Conservation (phyloP, 176 grass and related monocot genomes). For the Oryza glumipatula region DNA sequence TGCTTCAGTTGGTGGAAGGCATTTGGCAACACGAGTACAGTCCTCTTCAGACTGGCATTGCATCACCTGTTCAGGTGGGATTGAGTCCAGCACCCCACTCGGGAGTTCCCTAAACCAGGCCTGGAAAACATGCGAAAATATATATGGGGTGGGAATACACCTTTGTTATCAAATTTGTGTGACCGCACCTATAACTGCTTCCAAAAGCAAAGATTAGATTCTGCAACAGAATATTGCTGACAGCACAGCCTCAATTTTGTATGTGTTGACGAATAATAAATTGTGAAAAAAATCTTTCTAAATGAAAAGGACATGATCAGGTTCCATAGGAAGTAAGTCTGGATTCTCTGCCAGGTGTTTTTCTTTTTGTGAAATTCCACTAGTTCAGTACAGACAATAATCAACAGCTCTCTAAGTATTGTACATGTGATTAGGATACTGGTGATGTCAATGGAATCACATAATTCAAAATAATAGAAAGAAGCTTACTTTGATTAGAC, state of each 20-base stretch:
- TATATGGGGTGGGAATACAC: conserved; percentile 5
- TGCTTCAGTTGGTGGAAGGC: conserved; percentile 60
- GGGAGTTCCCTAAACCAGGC: conserved; percentile 92
- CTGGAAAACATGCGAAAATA: conserved; percentile 40
- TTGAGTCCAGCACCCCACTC: conserved; percentile 60
- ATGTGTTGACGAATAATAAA: conserved; percentile 10
- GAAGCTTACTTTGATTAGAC: conserved; percentile 74
- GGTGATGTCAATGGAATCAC: neutral
- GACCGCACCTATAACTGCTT: neutral
- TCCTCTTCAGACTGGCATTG: conserved; percentile 83
- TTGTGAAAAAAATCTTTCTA: conserved; percentile 20
- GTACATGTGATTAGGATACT: conserved; percentile 9
- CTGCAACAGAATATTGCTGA: conserved; percentile 13
- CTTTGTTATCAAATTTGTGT: neutral
- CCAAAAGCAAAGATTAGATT: conserved; percentile 36
- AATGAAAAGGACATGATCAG: conserved; percentile 26
- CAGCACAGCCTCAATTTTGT: conserved; percentile 2
- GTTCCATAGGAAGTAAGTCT: conserved; percentile 24
- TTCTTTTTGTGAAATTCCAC: neutral
- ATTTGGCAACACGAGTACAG: conserved; percentile 50
- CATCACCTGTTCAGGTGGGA: conserved; percentile 80
- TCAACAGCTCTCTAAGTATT: neutral
- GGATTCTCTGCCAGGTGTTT: neutral
- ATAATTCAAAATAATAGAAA: conserved; percentile 4
- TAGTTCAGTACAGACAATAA: neutral